Evolutionary conservation across 805 yeast species (phyloP).

Genomic region (Zygoascus bituminiphila): DNA sequence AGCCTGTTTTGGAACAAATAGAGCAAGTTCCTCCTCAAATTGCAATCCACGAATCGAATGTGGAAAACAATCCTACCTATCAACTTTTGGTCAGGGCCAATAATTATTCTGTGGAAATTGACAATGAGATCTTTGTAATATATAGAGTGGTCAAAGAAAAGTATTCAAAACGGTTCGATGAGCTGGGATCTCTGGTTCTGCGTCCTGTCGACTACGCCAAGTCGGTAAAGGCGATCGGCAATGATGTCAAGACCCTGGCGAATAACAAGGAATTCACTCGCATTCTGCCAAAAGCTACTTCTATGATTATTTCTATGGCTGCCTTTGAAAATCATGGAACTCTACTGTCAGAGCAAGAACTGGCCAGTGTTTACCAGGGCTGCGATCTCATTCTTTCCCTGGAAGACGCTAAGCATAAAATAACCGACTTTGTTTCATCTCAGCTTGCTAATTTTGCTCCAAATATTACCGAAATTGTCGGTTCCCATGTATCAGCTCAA

Average conservation of each 20-base stretch:
- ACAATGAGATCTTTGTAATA: slow-evolving; percentile 44
- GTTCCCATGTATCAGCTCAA: slow-evolving; percentile 65
- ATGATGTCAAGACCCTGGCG: slow-evolving; percentile 30
- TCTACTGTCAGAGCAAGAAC: slow-evolving; percentile 28
- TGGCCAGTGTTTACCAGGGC: slow-evolving; percentile 35
- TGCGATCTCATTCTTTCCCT: slow-evolving; percentile 43
- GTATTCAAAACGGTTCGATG: slow-evolving; percentile 61
- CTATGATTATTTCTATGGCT: slow-evolving; percentile 67
- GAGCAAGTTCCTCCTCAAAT: not conserved
- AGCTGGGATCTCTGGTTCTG: slow-evolving; percentile 53
- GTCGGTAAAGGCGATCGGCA: slow-evolving; percentile 44
- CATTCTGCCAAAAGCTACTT: slow-evolving; percentile 53
- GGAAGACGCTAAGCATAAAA: slow-evolving; percentile 33
- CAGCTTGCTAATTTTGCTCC: slow-evolving; percentile 64
- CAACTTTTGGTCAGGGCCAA: slow-evolving; percentile 48
- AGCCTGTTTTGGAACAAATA: slow-evolving; percentile 17
- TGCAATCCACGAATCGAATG: slow-evolving; percentile 7
- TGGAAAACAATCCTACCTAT: slow-evolving; percentile 36
- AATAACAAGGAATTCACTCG: slow-evolving; percentile 27
- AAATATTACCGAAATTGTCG: slow-evolving; percentile 63
- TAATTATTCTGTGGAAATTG: slow-evolving; percentile 44
- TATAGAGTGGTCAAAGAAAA: slow-evolving; percentile 42
- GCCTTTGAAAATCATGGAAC: slow-evolving; percentile 42
- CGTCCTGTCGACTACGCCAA: slow-evolving; percentile 56
- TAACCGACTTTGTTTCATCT: slow-evolving; percentile 48